Conservation (phyloP, 2,329 filamentous ascomycete species). For the Colletotrichum lindemuthianum region DNA sequence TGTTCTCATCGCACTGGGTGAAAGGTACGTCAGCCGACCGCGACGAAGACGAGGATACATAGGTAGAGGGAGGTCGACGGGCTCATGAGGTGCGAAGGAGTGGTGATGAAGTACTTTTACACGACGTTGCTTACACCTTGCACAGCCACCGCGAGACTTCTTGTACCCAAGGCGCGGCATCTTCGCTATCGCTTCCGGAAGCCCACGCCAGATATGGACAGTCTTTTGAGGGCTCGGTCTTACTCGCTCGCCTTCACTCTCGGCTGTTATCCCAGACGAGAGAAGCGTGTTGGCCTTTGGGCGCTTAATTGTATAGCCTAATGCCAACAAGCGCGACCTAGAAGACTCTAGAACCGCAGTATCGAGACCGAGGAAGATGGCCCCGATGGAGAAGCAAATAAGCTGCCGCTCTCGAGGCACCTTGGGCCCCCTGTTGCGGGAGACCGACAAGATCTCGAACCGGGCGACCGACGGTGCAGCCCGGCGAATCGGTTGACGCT, state of each 20-base stretch:
- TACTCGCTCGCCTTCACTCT: neutral
- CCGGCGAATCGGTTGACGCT: neutral
- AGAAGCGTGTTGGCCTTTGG: neutral
- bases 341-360: neutral
- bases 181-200: neutral
- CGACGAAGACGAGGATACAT: neutral
- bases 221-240: neutral
- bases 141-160: conserved; percentile 48
- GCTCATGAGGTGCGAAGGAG: neutral
- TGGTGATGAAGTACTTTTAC: conserved; percentile 44
- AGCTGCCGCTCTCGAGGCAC: neutral
- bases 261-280: neutral
- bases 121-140: conserved; percentile 48
- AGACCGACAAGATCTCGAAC: neutral
- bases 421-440: conserved; percentile 13
- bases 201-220: neutral
- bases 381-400: neutral
- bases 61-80: neutral
- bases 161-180: conserved; percentile 47
- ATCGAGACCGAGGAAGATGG: too few relatives aligned
- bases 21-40: conserved; percentile 14
- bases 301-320: neutral
- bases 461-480: conserved; percentile 3
- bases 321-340: neutral
- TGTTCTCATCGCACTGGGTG: conserved; percentile 49